Percentiles rank a stretch among this genome's conserved stretches.
Evolutionary conservation across 257 asterid species (phyloP).

Genomic region (Solanum tarijense): DNA sequence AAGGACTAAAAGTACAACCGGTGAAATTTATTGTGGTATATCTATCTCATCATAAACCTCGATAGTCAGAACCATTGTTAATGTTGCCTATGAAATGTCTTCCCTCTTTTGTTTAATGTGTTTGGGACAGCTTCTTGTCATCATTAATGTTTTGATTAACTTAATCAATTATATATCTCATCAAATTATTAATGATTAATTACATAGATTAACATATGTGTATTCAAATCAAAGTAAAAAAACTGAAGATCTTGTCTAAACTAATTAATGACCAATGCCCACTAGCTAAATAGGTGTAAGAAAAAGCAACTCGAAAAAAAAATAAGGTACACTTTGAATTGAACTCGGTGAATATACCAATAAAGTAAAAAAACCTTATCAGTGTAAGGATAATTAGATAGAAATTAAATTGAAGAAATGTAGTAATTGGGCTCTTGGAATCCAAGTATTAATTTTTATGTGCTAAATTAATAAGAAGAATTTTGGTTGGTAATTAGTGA

Average conservation of each 20-base stretch:
- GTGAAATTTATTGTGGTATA: too few relatives aligned
- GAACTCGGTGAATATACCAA: not conserved
- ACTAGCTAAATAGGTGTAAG: too few relatives aligned
- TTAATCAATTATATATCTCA: not conserved
- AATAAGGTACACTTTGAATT: too few relatives aligned
- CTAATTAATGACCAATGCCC: too few relatives aligned
- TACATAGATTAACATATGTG: not conserved
- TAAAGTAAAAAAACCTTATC: not conserved
- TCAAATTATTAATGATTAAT: not conserved
- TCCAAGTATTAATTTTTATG: not conserved
- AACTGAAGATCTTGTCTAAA: too few relatives aligned
- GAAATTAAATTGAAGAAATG: not conserved
- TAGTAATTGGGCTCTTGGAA: not conserved
- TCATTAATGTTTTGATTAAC: not conserved
- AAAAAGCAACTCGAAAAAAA: too few relatives aligned
- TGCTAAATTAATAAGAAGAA: not conserved
- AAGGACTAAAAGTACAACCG: too few relatives aligned
- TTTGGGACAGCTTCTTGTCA: not conserved
- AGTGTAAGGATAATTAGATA: not conserved
- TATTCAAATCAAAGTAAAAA: not conserved
- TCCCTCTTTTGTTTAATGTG: not conserved
- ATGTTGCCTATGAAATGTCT: not conserved
- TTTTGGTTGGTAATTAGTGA: not conserved
- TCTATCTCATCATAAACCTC: not conserved
- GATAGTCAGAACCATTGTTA: not conserved